Evolutionary conservation across 2,329 filamentous ascomycete genomes (phyloP), one percentile per base, ranked within the genome.

Genomic region (Rasamsonia emersonii): DNA sequence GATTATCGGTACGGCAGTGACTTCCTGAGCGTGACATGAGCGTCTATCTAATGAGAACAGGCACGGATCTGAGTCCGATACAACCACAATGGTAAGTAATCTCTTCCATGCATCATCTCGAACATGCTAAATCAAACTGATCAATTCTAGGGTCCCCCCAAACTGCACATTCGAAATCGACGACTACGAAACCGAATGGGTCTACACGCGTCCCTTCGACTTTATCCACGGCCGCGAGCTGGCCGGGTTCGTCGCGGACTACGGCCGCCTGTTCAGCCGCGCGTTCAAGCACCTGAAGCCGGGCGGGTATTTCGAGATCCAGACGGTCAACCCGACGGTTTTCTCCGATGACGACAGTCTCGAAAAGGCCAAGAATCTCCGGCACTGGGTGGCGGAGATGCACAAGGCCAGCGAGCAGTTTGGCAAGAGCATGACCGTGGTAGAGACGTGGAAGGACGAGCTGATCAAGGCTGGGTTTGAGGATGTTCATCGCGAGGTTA

Each of bases 141-240:
- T 17, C 7, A 26, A 26, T 13, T 15, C 13, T 20, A 26, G 24
- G 24, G 24, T 26, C 24, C 24, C 24, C 6, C 11, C 24, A 26
- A 26, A 26, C 24, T 26, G 24, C 11, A 26, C 7, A 9, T 26
- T 26, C 24, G 24, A 26, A 26, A 26, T 26, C 15, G 24, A 26
- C 15, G 24, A 26, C 24, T 26, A n/a, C 11, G 24, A 26, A 13
- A 9, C n/a, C n/a, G 24, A 26, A 6, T 26, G 24, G 24, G 24
- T 13, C 11, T 26, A 26, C 11, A 11, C 6, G 11, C 24, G 24
- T 6, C 6, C n/a, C 7, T 26, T 26, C 24, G 7, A 26, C 11
- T 26, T 7, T 23, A 45, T 49, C 27, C 46, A 49, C 25, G 34
- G 30, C 10, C 45, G 44, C 10, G 40, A 41, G 19, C 6, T 26